phyloP scores from a whole-genome alignment of 768 basidiomycete genomes.

The Trametes gibbosa region DNA sequence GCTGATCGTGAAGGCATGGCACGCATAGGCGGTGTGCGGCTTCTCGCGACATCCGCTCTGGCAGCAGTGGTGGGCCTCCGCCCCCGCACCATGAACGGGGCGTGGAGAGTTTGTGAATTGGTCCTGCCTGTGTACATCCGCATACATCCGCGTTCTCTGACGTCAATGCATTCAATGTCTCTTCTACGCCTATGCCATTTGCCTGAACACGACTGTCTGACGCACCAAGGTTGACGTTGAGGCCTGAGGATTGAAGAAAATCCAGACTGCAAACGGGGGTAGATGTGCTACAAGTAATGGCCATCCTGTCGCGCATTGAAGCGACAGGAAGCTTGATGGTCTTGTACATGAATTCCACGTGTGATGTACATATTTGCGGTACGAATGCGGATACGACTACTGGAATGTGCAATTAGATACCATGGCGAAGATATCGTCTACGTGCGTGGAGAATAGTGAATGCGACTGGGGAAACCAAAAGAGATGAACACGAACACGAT shows the following conservation, averaged over 20 bases:
- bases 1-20: conserved; percentile 79
- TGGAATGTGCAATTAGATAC: conserved; percentile 8
- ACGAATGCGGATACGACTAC: no score
- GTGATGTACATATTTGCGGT: conserved; percentile 2
- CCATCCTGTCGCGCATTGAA: no score
- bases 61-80: not conserved
- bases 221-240: no score
- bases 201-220: no score
- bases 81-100: not conserved
- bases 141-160: conserved; percentile 8
- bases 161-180: conserved; percentile 9
- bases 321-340: not conserved
- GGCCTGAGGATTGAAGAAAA: no score
- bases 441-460: not conserved
- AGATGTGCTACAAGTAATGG: no score
- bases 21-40: conserved; percentile 46
- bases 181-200: not conserved
- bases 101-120: not conserved
- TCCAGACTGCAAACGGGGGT: no score
- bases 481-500: not conserved
- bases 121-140: conserved; percentile 9
- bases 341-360: not conserved
- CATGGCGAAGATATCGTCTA: conserved; percentile 3
- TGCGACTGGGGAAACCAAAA: not conserved
- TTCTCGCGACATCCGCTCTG: not conserved